These are phyloP conservation scores for Pseudogymnoascus sp. DNA, from an alignment of 2,329 filamentous ascomycete genomes.

Conservation along the genomic window DNA sequence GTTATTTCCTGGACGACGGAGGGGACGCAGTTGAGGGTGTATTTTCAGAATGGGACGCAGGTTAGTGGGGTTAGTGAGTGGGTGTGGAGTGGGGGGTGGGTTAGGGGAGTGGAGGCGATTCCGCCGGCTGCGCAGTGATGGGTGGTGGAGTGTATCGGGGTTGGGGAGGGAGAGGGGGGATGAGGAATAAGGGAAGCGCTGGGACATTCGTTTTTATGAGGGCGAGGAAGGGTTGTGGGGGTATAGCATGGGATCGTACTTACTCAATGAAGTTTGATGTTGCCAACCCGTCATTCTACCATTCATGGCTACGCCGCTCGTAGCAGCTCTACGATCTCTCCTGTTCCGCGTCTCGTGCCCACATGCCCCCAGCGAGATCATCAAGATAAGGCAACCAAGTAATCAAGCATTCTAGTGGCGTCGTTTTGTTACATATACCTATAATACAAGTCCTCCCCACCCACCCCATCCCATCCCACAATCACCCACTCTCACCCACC, in stretches of 20 bases:
- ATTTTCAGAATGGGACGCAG: conserved; percentile 14
- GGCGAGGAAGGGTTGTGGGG: background rate
- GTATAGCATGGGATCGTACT: background rate
- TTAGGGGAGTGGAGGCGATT: background rate
- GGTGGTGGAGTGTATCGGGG: background rate
- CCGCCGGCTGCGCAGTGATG: background rate
- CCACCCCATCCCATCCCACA: background rate
- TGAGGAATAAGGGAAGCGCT: background rate
- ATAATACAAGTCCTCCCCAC: background rate
- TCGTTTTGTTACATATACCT: background rate
- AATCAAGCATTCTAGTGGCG: background rate
- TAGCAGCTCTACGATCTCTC: background rate
- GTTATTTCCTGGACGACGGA: background rate
- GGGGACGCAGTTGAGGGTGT: conserved; percentile 10
- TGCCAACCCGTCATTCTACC: background rate
- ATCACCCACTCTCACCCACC: background rate
- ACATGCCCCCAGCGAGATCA: background rate
- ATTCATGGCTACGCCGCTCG: too few species aligned
- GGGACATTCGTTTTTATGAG: background rate
- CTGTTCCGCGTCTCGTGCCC: too few species aligned
- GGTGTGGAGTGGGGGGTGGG: background rate
- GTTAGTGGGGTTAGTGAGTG: conserved; percentile 13
- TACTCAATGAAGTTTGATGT: background rate
- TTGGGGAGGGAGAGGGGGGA: background rate
- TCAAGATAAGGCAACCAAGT: background rate